Percentiles rank a stretch among this genome's conserved stretches.
These are phyloP conservation scores for Meredithiella fracta DNA, from an alignment of 2,329 filamentous ascomycete species.

Conservation along the genomic window DNA sequence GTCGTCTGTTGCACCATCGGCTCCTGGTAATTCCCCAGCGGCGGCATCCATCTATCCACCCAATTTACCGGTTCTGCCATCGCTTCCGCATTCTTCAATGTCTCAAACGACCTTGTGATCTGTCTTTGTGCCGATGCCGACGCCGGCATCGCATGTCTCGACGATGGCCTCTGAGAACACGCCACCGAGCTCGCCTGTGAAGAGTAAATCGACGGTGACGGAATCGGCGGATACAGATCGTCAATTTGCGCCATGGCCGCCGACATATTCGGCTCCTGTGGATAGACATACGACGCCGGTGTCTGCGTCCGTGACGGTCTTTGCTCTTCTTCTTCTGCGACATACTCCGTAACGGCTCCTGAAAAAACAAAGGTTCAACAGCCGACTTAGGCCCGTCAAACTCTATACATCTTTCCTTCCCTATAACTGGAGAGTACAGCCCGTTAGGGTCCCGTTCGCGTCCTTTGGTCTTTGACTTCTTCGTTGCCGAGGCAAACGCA, in stretches of 20 bases:
- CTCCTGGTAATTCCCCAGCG: conserved; percentile 3
- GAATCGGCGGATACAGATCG: conserved; percentile 9
- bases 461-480: not conserved
- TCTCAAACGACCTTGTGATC: conserved; percentile 7
- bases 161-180: not conserved
- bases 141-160: not conserved
- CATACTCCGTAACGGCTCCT: not conserved
- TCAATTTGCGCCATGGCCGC: conserved; percentile 8
- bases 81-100: conserved; percentile 9
- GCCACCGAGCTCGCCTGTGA: conserved; percentile 5
- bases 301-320: not conserved
- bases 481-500: not conserved
- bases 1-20: not conserved
- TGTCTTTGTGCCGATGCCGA: not conserved
- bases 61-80: conserved; percentile 10
- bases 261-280: not conserved
- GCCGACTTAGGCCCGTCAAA: not conserved
- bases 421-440: not conserved
- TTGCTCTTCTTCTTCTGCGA: not conserved
- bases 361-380: not conserved
- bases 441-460: not conserved
- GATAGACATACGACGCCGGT: not conserved
- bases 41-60: conserved; percentile 14
- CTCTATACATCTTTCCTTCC: not conserved
- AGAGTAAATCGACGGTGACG: conserved; percentile 11